Base-by-base conservation (phyloP, 2,329 filamentous ascomycete genomes). In the Aureobasidium sp. region DNA sequence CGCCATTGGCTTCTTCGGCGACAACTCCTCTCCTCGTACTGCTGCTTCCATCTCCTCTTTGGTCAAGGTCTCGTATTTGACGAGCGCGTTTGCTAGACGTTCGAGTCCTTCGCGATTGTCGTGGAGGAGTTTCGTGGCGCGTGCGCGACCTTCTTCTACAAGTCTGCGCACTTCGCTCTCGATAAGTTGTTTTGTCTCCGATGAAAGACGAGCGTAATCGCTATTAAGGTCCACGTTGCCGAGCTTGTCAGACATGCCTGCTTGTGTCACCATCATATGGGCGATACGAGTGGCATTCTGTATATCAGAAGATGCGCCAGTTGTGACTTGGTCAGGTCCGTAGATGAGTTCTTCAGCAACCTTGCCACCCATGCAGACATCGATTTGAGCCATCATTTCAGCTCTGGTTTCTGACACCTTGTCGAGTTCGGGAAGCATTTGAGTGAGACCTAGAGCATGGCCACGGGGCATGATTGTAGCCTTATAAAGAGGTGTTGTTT, bases 401-500 rank as follows among this genome's bases (percentile, higher is more conserved):
- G 85, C 85, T 68, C 91, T 91, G n/a, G 89, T 89, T 75, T 86
- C 86, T 13, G 90, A 94, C 70, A 96, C 91, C 75, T 92, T 91
- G 77, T 97, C 92, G 81, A 96, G 91, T 72, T 94, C 88, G 0
- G 92, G 92, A 27, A 99, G 81, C 74, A 88, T 88, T 66, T 89
- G 89, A 0, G 94, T 99, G 66, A 96, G 85, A 64, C 94, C 94
- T 8, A 97, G 82, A 27, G 89, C 85, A 69, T 87, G 86, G 12
- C 94, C 94, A 70, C 95, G 88, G 59, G 94, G 92, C 70, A 99
- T 88, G 69, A 99, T 95, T 0, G 94, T 99, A 55, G 96, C 92
- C 78, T 99, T 99, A 82, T 99, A 97, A 1, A 99, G 82, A 36
- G 88, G 89, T 66, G 83, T 87, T 58, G 88, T 84, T 41, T 84